phyloP scores from a whole-genome alignment of 805 yeast species.

The Wickerhamiella azymoides region DNA sequence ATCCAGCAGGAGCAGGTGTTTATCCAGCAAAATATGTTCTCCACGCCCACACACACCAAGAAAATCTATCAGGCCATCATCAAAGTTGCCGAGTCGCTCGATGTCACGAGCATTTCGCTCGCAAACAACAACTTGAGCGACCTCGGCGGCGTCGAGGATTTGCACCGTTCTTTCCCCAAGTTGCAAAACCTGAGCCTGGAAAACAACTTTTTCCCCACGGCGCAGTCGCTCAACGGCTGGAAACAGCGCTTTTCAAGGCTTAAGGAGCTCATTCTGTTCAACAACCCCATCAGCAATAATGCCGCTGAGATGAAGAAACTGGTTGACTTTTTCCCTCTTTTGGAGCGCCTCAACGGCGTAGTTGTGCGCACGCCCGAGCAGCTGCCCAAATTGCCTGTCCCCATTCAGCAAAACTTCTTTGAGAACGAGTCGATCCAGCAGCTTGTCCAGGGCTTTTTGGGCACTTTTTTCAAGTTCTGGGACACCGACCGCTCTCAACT shows the following conservation, averaged over 20 bases:
- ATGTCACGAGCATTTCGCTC: constrained; percentile 48
- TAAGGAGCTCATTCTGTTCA: constrained; percentile 62
- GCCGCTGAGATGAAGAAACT: constrained; percentile 40
- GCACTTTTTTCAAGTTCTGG: constrained; percentile 68
- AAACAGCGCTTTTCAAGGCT: constrained; percentile 57
- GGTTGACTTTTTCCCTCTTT: constrained; percentile 61
- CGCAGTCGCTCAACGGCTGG: constrained; percentile 58
- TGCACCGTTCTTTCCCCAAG: constrained; percentile 62
- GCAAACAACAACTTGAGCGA: constrained; percentile 46
- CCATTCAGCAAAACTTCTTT: constrained; percentile 54
- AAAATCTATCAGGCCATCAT: constrained; percentile 85
- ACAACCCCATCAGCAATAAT: constrained; percentile 53
- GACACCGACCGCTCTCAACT: constrained; percentile 63
- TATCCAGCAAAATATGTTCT: constrained; percentile 48
- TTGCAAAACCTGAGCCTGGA: constrained; percentile 69
- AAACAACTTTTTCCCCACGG: constrained; percentile 49
- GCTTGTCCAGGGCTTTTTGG: constrained; percentile 60
- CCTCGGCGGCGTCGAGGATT: constrained; percentile 41
- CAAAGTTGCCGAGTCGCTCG: constrained; percentile 50
- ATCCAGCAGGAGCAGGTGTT: constrained; percentile 54
- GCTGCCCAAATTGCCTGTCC: constrained; percentile 28
- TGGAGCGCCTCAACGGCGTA: constrained; percentile 65
- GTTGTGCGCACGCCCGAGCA: constrained; percentile 61
- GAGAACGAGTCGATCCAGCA: constrained; percentile 60
- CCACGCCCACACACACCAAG: constrained; percentile 44